Percentiles rank a stretch among this genome's conserved stretches.
These are phyloP conservation scores for Starmerella stigmatis DNA, from an alignment of 805 yeast genomes.

Conservation along the genomic window DNA sequence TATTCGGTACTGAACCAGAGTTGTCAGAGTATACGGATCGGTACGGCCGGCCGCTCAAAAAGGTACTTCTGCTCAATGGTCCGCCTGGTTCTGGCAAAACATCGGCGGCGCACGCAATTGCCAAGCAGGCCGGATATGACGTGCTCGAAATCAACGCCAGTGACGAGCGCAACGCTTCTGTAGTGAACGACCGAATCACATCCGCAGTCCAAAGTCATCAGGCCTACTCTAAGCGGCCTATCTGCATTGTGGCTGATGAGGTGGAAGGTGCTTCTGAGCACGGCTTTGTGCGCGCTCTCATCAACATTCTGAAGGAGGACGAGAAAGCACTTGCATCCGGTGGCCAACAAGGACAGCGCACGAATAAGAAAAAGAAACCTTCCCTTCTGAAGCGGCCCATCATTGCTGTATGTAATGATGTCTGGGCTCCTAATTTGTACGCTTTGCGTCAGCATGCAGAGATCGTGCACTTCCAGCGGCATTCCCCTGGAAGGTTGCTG, in stretches of 20 bases:
- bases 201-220: constrained; percentile 48
- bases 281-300: constrained; percentile 31
- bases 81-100: constrained; percentile 95
- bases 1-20: constrained; percentile 13
- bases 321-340: constrained; percentile 2
- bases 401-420: constrained; percentile 83
- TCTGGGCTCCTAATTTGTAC: constrained; percentile 65
- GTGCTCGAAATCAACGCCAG: constrained; percentile 80
- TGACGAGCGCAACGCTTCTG: constrained; percentile 55
- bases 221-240: constrained; percentile 48
- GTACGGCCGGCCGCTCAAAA: constrained; percentile 40
- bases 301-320: constrained; percentile 18
- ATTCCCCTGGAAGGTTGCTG: constrained; percentile 40
- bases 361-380: constrained; percentile 14
- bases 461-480: constrained; percentile 52
- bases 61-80: constrained; percentile 69
- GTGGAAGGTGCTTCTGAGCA: constrained; percentile 68
- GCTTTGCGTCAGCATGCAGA: constrained; percentile 66
- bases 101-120: constrained; percentile 72
- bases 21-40: constrained; percentile 34
- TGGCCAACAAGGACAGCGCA: background rate
- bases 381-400: constrained; percentile 58
- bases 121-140: constrained; percentile 70
- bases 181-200: constrained; percentile 28
- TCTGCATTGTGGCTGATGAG: constrained; percentile 80